Conservation (phyloP, 2,329 filamentous ascomycete genomes). For the Coniella lustricola region DNA sequence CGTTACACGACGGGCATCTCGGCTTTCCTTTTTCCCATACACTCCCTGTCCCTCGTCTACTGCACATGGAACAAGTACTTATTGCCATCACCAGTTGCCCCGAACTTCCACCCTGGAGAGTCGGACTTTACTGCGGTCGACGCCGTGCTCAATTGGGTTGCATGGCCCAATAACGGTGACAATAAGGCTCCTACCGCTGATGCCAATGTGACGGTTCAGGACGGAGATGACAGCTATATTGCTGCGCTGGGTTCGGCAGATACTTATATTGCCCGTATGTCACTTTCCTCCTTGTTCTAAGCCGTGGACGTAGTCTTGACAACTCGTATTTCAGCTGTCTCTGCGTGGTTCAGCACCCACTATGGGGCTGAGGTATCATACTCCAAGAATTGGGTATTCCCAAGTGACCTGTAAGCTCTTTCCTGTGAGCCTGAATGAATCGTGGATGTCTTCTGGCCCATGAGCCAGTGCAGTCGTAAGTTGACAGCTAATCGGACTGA, state of each 20-base stretch:
- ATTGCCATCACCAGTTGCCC: constrained; percentile 23
- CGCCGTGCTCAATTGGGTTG: constrained; percentile 33
- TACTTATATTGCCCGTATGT: constrained; percentile 18
- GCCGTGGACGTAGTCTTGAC: background rate
- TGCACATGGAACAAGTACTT: no score
- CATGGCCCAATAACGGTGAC: constrained; percentile 37
- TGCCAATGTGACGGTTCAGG: constrained; percentile 32
- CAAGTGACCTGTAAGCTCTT: constrained; percentile 37
- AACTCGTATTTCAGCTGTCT: constrained; percentile 15
- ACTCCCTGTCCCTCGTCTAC: background rate
- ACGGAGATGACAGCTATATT: constrained; percentile 29
- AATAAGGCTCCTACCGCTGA: constrained; percentile 41
- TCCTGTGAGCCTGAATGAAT: no score
- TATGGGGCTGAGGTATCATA: constrained; percentile 37
- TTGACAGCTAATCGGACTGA: background rate
- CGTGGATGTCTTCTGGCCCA: background rate
- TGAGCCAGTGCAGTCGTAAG: background rate
- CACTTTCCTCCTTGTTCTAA: background rate
- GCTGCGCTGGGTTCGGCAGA: constrained; percentile 25
- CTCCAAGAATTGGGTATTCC: constrained; percentile 51
- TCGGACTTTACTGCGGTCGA: constrained; percentile 33
- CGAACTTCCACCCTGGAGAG: constrained; percentile 40
- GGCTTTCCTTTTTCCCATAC: background rate
- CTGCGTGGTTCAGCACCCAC: constrained; percentile 36
- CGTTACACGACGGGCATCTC: background rate